Percentiles rank a stretch among this genome's conserved stretches.
Conservation (phyloP, 23 red algal species). For the Chondrus crispus region DNA sequence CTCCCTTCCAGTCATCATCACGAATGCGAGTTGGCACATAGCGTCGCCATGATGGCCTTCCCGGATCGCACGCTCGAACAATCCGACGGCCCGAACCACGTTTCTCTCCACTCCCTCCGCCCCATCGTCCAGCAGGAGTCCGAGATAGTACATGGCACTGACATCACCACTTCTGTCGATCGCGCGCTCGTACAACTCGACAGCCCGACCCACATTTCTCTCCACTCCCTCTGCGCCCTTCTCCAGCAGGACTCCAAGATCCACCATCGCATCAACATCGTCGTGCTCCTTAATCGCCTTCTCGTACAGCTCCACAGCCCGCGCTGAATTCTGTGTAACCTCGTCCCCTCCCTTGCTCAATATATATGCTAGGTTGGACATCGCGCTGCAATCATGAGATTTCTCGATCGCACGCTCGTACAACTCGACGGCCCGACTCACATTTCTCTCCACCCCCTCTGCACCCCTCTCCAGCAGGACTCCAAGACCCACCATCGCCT, state of each 20-base stretch:
- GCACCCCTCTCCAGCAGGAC: slow-evolving; percentile 9
- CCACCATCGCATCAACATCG: not conserved
- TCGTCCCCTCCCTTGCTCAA: slow-evolving; percentile 9
- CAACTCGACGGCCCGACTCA: not conserved
- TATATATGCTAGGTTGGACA: not conserved
- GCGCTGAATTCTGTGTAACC: not conserved
- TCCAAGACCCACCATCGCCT: not conserved
- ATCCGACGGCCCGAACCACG: not conserved
- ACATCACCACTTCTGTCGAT: slow-evolving; percentile 2
- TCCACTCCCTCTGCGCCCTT: slow-evolving; percentile 3
- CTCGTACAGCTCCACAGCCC: slow-evolving; percentile 8
- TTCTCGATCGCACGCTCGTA: slow-evolving; percentile 8
- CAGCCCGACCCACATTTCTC: not conserved
- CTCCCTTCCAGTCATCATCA: slow-evolving; percentile 10
- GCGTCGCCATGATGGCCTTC: not conserved
- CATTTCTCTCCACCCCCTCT: not conserved
- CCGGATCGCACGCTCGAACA: not conserved
- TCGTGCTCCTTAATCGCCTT: slow-evolving; percentile 5
- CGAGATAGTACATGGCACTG: slow-evolving; percentile 3
- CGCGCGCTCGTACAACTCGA: slow-evolving; percentile 45
- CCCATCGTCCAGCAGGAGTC: slow-evolving; percentile 12
- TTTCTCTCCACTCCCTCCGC: not conserved
- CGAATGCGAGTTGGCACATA: not conserved
- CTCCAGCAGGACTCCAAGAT: not conserved
- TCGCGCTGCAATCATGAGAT: not conserved